phyloP scores from a whole-genome alignment of 345 rosid species.

The Gossypium turneri region DNA sequence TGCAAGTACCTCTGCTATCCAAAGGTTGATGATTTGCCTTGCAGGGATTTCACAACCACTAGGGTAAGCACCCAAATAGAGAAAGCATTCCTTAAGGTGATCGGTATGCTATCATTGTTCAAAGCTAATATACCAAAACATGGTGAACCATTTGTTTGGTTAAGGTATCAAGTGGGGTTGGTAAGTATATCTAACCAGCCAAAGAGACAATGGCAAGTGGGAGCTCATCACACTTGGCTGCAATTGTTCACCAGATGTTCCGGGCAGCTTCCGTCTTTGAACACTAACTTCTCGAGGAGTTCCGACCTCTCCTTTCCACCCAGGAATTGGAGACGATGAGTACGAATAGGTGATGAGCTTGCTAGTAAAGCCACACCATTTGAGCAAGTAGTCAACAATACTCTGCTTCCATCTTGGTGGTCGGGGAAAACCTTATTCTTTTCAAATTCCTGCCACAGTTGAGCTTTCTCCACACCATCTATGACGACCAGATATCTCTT shows the following conservation, averaged over 20 bases:
- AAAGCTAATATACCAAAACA: background rate
- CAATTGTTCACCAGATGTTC: slow-evolving; percentile 1
- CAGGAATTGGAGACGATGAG: background rate
- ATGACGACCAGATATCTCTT: slow-evolving; percentile 4
- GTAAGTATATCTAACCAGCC: background rate
- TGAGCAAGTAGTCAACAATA: background rate
- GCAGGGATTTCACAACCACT: slow-evolving; percentile 1
- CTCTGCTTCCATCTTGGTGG: background rate
- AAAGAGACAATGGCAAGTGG: slow-evolving; percentile 6
- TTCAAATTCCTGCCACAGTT: background rate
- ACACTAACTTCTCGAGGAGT: background rate
- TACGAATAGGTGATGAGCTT: background rate
- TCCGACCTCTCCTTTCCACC: background rate
- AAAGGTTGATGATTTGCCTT: background rate
- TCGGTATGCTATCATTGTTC: background rate
- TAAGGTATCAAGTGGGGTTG: background rate
- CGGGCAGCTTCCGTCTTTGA: background rate
- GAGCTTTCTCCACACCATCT: background rate
- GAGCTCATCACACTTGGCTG: background rate
- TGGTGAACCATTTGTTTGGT: background rate
- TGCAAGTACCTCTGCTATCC: slow-evolving; percentile 11
- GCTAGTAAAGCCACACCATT: background rate
- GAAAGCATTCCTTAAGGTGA: background rate
- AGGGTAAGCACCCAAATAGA: slow-evolving; percentile 4
- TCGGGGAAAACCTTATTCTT: background rate